Evolutionary conservation across 83 land plant genomes (phyloP), one percentile per base, ranked within the genome.

Genomic region (Larix sibirica): DNA sequence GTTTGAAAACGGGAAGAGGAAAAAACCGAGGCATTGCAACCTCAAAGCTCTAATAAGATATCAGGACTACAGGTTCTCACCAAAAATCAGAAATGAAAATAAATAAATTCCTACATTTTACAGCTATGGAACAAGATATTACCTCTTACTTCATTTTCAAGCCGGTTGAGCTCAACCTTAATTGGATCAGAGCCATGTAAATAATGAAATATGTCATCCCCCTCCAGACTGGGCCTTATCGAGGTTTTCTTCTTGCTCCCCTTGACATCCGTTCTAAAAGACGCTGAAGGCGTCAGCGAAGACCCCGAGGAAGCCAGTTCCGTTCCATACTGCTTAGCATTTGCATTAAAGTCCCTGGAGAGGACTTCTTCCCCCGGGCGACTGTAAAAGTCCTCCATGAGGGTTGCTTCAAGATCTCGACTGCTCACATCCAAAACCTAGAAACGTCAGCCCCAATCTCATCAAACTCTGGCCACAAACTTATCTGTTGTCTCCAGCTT

Each of bases 151-250:
- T 21, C 23, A 65, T 65, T 65, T 26, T 65, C 28, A 26, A 65
- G 68, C 28, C 68, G 68, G 26, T 65, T 26, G 16, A 65, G 68
- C 68, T 65, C 68, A 10, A 65, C 68, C 28, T 21, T 26, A 65
- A 65, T 8, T 21, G 68, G 28, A 65, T 65, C 68, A 68, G 98
- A 96, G 62, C 98, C 98, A 80, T 92, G 97, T 24, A 96, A 67
- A 81, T 93, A 81, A 79, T 86, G 83, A 21, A 93, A 84, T 76
- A 93, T 73, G 44, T 93, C 95, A 71, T 93, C 95, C 36, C 86
- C 83, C 3, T 91, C 95, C 33, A 85, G 31, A 71, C 83, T 85
- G 47, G 85, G 87, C 83, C 83, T 64, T 56, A 38, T 73, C 44
- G 79, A 20, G 68, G 31, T 36, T 28, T 85, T 79, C 79, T 81